Conservation (phyloP, 306 rosid species). For the Delonix regia region DNA sequence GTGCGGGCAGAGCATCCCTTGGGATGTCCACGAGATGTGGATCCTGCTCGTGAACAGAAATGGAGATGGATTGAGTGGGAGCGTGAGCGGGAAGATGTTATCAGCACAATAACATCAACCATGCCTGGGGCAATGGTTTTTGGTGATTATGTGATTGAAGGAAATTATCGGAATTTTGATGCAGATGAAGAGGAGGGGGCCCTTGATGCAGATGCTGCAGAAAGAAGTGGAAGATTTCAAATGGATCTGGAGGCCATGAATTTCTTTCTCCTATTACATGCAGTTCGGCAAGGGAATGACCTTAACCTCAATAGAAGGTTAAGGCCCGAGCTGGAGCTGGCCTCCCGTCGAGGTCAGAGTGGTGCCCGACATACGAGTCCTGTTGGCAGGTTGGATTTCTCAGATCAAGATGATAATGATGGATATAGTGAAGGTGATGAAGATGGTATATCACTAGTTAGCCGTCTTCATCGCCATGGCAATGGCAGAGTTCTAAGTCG, state of each 20-base stretch:
- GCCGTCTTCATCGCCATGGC: conserved; percentile 76
- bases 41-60: conserved; percentile 83
- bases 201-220: conserved; percentile 53
- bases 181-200: conserved; percentile 75
- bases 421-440: conserved; percentile 41
- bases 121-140: conserved; percentile 93
- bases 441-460: conserved; percentile 68
- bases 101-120: conserved; percentile 89
- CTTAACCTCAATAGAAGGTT: conserved; percentile 50
- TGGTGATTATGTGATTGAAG: conserved; percentile 93
- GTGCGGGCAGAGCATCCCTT: conserved; percentile 83
- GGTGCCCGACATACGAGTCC: conserved; percentile 7
- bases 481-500: conserved; percentile 73
- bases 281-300: conserved; percentile 78
- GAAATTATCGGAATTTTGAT: conserved; percentile 58
- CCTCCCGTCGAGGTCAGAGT: conserved; percentile 49
- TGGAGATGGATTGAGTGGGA: conserved; percentile 98
- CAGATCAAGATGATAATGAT: conserved; percentile 56
- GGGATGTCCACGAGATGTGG: conserved; percentile 84
- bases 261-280: conserved; percentile 82
- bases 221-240: conserved; percentile 64
- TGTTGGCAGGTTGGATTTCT: conserved; percentile 47
- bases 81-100: conserved; percentile 90
- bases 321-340: conserved; percentile 63
- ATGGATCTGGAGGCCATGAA: conserved; percentile 87